phyloP scores from a whole-genome alignment of 192 early-diverging fungal genomes.

The Podila clonocystis region DNA sequence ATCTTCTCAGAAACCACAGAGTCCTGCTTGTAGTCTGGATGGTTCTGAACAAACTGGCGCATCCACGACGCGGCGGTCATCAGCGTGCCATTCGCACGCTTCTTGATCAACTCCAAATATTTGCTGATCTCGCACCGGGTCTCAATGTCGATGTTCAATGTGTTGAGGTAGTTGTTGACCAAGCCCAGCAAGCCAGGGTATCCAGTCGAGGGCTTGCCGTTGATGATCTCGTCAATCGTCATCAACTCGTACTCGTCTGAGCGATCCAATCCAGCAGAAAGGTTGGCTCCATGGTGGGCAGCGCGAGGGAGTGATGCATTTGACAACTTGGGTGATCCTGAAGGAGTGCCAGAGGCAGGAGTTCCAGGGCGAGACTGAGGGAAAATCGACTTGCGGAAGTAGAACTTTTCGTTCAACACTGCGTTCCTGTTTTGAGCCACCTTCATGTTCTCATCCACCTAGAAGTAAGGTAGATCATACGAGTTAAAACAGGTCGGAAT shows the following conservation, averaged over 20 bases:
- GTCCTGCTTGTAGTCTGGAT: slow-evolving; percentile 91
- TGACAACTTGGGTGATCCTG: slow-evolving; percentile 29
- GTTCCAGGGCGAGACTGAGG: slow-evolving; percentile 55
- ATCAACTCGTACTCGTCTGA: slow-evolving; percentile 74
- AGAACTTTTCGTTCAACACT: slow-evolving; percentile 83
- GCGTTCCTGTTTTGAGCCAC: slow-evolving; percentile 88
- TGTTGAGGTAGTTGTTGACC: slow-evolving; percentile 87
- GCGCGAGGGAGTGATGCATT: slow-evolving; percentile 27
- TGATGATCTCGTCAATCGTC: slow-evolving; percentile 94
- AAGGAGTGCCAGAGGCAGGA: slow-evolving; percentile 37
- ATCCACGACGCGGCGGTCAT: slow-evolving; percentile 93
- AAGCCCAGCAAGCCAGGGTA: slow-evolving; percentile 89
- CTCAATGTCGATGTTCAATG: slow-evolving; percentile 70
- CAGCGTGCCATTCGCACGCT: slow-evolving; percentile 82
- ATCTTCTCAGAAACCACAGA: slow-evolving; percentile 87
- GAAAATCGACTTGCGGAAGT: slow-evolving; percentile 89
- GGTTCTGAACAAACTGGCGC: slow-evolving; percentile 85
- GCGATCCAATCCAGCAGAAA: slow-evolving; percentile 22
- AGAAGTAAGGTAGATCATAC: not conserved
- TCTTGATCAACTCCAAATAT: slow-evolving; percentile 84
- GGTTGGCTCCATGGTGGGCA: not conserved
- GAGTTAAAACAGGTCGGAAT: too few species aligned
- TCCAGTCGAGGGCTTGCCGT: slow-evolving; percentile 72
- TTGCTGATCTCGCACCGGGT: slow-evolving; percentile 75
- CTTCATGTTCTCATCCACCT: slow-evolving; percentile 95